phyloP scores from a whole-genome alignment of 352 stramenopile genomes.

The Pythium phragmitis region DNA sequence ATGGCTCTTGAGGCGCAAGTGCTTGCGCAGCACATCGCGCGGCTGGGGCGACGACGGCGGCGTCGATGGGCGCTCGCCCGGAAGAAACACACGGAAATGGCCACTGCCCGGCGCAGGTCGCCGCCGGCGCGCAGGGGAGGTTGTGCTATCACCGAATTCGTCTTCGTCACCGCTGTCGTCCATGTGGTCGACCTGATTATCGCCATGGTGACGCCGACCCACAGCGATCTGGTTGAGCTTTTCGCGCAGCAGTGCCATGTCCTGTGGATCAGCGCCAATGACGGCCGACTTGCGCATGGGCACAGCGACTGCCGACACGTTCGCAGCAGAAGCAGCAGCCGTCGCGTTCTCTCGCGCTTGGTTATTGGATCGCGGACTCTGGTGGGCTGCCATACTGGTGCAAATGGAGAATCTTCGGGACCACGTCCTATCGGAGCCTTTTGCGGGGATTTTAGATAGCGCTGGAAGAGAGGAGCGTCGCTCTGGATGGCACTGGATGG shows the following conservation, averaged over 20 bases:
- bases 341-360: slow-evolving; percentile 4
- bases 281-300: slow-evolving; percentile 16
- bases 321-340: background rate
- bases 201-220: slow-evolving; percentile 10
- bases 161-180: slow-evolving; percentile 26
- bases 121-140: background rate
- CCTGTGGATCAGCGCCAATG: slow-evolving; percentile 36
- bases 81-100: slow-evolving; percentile 52
- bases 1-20: slow-evolving; percentile 59
- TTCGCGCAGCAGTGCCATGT: slow-evolving; percentile 67
- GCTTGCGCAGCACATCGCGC: slow-evolving; percentile 66
- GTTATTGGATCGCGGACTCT: slow-evolving; percentile 22
- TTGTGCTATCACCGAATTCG: slow-evolving; percentile 20
- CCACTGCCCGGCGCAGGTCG: slow-evolving; percentile 7
- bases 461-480: slow-evolving; percentile 1
- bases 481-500: slow-evolving; percentile 9
- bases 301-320: background rate
- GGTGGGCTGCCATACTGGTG: slow-evolving; percentile 22
- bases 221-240: slow-evolving; percentile 78
- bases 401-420: background rate
- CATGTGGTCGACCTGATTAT: slow-evolving; percentile 23
- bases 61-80: slow-evolving; percentile 52
- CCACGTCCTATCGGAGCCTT: slow-evolving; percentile 6
- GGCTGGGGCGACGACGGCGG: slow-evolving; percentile 80
- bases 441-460: background rate